phyloP scores from a whole-genome alignment of 139 green algal species.

The Chlamydomonas incerta region DNA sequence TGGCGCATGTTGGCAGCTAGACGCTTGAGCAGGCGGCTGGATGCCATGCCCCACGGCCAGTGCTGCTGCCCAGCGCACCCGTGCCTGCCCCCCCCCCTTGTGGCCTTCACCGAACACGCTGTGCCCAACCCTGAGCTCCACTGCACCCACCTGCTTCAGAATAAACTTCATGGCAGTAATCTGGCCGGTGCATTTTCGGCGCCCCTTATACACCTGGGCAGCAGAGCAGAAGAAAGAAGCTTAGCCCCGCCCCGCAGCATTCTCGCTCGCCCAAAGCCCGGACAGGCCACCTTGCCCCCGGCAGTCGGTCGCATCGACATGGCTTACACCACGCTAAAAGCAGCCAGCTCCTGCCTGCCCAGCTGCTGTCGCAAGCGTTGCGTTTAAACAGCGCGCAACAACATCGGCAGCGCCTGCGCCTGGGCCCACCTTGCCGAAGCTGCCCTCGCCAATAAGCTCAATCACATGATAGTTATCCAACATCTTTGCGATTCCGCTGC shows the following conservation, averaged over 20 bases:
- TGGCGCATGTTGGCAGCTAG: no score
- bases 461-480: constrained; percentile 96
- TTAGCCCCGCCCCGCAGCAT: no score
- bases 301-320: no score
- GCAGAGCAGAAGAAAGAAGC: background rate
- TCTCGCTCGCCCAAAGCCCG: background rate
- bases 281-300: background rate
- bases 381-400: background rate
- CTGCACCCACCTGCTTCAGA: constrained; percentile 83
- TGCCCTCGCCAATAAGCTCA: constrained; percentile 94
- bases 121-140: no score
- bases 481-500: background rate
- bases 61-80: no score
- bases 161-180: constrained; percentile 99
- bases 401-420: background rate
- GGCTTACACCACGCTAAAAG: background rate
- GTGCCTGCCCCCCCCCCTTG: no score
- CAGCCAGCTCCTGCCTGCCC: background rate
- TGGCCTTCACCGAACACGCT: no score
- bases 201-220: constrained; percentile 95
- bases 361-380: background rate
- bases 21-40: no score
- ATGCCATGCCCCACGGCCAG: no score
- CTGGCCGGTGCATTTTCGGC: constrained; percentile 88
- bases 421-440: constrained; percentile 92